Evolutionary conservation across 305 asterid species (phyloP).

Genomic region (Rubia tinctorum): DNA sequence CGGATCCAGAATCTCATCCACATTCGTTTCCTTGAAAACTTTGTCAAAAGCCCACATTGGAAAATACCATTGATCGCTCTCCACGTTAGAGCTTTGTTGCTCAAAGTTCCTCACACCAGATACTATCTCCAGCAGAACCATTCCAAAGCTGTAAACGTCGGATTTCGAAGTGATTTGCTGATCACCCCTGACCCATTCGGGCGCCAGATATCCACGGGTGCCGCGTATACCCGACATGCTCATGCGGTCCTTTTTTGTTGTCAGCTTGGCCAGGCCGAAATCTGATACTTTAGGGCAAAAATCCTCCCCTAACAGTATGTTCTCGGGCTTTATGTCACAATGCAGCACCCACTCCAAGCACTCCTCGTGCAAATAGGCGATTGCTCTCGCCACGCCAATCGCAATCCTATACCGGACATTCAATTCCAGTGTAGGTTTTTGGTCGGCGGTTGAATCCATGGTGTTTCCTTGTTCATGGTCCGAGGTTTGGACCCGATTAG

Average conservation of each 20-base stretch:
- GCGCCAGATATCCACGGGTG: neutral
- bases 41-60: conserved; percentile 4
- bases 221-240: conserved; percentile 1
- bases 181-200: conserved; percentile 1
- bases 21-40: neutral
- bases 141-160: conserved; percentile 6
- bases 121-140: conserved; percentile 2
- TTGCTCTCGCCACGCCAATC: neutral
- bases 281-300: conserved; percentile 4
- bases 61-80: conserved; percentile 6
- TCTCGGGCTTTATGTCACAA: neutral
- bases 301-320: conserved; percentile 5
- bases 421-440: neutral
- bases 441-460: conserved; percentile 18
- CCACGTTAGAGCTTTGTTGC: neutral
- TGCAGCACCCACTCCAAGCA: conserved; percentile 3
- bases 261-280: conserved; percentile 1
- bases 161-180: conserved; percentile 4
- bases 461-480: conserved; percentile 38
- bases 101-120: conserved; percentile 2
- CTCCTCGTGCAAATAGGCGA: conserved; percentile 4
- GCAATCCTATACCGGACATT: neutral
- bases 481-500: conserved; percentile 6
- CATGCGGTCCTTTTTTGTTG: neutral
- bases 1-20: neutral